Evolutionary conservation across 164 flowering plant species (phyloP).

Genomic region (Buxus sempervirens): DNA sequence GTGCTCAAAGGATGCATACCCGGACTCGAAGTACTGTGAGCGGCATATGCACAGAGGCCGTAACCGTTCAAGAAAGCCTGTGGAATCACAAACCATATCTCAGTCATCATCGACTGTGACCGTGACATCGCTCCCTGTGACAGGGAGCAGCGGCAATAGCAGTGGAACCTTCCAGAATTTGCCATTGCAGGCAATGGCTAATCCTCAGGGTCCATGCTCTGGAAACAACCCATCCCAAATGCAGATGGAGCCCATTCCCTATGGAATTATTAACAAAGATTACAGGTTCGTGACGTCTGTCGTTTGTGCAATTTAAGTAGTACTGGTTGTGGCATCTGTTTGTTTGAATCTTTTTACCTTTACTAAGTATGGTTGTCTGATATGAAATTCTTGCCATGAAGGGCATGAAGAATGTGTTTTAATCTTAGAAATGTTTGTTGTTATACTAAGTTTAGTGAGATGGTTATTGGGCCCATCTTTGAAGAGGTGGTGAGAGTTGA

Average conservation of each 20-base stretch:
- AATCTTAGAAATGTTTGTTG: no score
- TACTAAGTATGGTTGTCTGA: no score
- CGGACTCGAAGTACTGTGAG: conserved; percentile 77
- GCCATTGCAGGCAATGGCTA: conserved; percentile 43
- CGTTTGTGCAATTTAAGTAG: no score
- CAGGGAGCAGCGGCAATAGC: conserved; percentile 14
- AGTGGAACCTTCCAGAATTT: conserved; percentile 46
- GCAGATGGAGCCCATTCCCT: conserved; percentile 57
- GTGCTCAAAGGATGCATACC: conserved; percentile 75
- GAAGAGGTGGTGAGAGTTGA: no score
- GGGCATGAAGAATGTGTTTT: no score
- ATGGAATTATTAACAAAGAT: conserved; percentile 63
- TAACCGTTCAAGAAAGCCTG: conserved; percentile 98
- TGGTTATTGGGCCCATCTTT: no score
- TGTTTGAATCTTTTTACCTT: no score
- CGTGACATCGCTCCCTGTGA: conserved; percentile 36
- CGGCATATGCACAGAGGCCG: conserved; percentile 67
- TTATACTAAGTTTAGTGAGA: no score
- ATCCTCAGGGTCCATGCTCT: conserved; percentile 32
- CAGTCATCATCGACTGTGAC: conserved; percentile 61
- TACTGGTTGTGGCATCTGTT: no score
- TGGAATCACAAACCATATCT: conserved; percentile 79
- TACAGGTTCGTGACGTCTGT: conserved; percentile 46
- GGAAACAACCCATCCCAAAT: conserved; percentile 47
- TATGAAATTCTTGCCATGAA: no score